Percentiles rank a stretch among this genome's conserved stretches.
These are phyloP conservation scores for Boletus reticulatus DNA, from an alignment of 768 basidiomycete species.

Conservation along the genomic window DNA sequence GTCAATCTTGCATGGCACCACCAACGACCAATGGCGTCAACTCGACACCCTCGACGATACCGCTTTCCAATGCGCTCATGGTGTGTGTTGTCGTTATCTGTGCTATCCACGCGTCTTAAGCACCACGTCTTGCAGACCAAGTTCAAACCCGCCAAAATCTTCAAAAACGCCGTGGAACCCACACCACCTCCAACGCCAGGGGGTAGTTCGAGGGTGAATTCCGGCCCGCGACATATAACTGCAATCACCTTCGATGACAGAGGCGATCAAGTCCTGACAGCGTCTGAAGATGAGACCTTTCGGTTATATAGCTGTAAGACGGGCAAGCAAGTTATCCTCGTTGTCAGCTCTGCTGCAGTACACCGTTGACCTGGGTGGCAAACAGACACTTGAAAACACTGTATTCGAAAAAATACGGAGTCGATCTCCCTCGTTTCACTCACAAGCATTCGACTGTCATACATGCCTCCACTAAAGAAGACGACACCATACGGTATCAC, in stretches of 20 bases:
- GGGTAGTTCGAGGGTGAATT: constrained; percentile 31
- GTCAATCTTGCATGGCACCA: constrained; percentile 38
- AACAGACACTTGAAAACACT: constrained; percentile 71
- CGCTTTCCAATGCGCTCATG: constrained; percentile 50
- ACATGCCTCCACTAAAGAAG: constrained; percentile 92
- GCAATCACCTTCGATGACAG: constrained; percentile 89
- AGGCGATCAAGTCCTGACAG: constrained; percentile 84
- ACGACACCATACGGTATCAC: constrained; percentile 93
- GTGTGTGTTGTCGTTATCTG: constrained; percentile 30
- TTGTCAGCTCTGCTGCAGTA: constrained; percentile 11
- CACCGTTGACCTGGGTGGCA: constrained; percentile 27
- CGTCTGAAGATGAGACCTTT: constrained; percentile 91
- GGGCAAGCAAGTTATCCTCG: constrained; percentile 79
- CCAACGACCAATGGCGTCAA: constrained; percentile 35
- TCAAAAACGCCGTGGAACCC: constrained; percentile 73
- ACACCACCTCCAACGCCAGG: constrained; percentile 47
- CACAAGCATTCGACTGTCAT: constrained; percentile 85
- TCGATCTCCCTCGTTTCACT: constrained; percentile 91
- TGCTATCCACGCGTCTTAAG: not conserved
- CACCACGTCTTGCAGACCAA: constrained; percentile 46
- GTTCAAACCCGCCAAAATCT: constrained; percentile 88
- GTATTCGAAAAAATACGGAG: constrained; percentile 95
- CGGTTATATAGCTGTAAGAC: constrained; percentile 83
- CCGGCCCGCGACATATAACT: constrained; percentile 74
- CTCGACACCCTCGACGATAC: constrained; percentile 34